Evolutionary conservation across 2,329 filamentous ascomycete species (phyloP).

Genomic region (Ophiostoma quercus): DNA sequence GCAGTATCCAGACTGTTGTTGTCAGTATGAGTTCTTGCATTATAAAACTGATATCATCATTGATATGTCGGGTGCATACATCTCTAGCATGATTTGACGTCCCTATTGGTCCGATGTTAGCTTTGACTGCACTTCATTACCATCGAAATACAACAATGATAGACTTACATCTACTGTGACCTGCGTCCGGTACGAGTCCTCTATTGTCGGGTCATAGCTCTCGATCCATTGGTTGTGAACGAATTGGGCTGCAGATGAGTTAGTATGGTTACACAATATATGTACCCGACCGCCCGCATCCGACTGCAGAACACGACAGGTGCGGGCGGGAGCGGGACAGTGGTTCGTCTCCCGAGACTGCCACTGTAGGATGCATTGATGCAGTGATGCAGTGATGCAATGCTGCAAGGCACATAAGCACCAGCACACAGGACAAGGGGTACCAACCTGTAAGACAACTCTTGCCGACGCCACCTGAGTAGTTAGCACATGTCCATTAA

Average conservation of each 20-base stretch:
- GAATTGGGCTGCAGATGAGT: constrained; percentile 64
- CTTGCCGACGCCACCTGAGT: constrained; percentile 79
- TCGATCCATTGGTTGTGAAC: constrained; percentile 94
- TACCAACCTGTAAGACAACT: constrained; percentile 79
- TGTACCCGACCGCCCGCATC: neutral
- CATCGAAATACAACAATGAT: neutral
- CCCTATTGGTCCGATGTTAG: constrained; percentile 49
- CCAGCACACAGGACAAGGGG: neutral
- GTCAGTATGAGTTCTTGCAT: neutral
- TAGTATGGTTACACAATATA: constrained; percentile 3
- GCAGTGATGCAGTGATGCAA: constrained; percentile 13
- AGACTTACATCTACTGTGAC: constrained; percentile 74
- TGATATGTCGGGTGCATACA: constrained; percentile 49
- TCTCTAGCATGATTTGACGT: constrained; percentile 82
- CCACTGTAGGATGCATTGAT: neutral
- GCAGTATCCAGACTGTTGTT: constrained; percentile 70
- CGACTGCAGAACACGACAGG: neutral
- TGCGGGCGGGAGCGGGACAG: neutral
- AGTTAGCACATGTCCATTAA: constrained; percentile 9
- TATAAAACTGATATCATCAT: neutral
- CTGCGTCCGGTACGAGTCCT: constrained; percentile 71
- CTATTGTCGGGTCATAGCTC: constrained; percentile 74
- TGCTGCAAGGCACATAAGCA: constrained; percentile 24
- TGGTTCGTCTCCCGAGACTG: neutral
- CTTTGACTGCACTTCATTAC: neutral